phyloP scores from a whole-genome alignment of 768 basidiomycete species.

The Aureoboletus auriporus region DNA sequence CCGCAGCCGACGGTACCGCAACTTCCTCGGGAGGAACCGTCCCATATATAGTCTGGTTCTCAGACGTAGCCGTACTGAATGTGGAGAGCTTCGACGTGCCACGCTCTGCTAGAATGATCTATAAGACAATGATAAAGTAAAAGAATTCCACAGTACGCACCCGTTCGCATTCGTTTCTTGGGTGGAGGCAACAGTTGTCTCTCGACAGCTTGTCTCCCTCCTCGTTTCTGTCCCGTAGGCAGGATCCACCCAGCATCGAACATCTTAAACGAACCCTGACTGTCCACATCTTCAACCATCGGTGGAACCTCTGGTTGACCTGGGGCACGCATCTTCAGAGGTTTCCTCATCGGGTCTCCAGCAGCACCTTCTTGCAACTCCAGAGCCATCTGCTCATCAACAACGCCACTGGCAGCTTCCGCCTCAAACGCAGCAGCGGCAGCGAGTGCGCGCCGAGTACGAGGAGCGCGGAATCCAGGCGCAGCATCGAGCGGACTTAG shows the following conservation, averaged over 20 bases:
- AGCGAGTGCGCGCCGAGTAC: slow-evolving; percentile 44
- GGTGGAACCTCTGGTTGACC: slow-evolving; percentile 42
- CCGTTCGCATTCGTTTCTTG: slow-evolving; percentile 50
- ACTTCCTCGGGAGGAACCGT: slow-evolving; percentile 24
- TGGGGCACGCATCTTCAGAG: slow-evolving; percentile 16
- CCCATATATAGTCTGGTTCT: slow-evolving; percentile 37
- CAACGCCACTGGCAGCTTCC: slow-evolving; percentile 26
- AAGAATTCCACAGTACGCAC: slow-evolving; percentile 23
- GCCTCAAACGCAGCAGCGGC: slow-evolving; percentile 42
- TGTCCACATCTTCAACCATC: slow-evolving; percentile 69
- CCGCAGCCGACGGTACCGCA: slow-evolving; percentile 22
- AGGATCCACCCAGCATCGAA: slow-evolving; percentile 91
- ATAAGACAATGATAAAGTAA: not conserved
- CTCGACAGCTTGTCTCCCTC: slow-evolving; percentile 49
- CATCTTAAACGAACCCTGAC: slow-evolving; percentile 67
- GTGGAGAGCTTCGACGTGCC: slow-evolving; percentile 43
- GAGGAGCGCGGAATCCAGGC: slow-evolving; percentile 46
- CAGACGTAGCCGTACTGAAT: slow-evolving; percentile 44
- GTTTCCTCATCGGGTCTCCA: slow-evolving; percentile 26
- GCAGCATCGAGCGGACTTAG: slow-evolving; percentile 34
- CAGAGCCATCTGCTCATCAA: slow-evolving; percentile 7
- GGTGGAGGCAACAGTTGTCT: slow-evolving; percentile 46
- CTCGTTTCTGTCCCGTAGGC: slow-evolving; percentile 66
- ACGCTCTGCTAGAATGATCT: slow-evolving; percentile 23
- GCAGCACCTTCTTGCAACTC: slow-evolving; percentile 3